Base-by-base conservation (phyloP, 208 protist species). In the Crithidia fasciculata region DNA sequence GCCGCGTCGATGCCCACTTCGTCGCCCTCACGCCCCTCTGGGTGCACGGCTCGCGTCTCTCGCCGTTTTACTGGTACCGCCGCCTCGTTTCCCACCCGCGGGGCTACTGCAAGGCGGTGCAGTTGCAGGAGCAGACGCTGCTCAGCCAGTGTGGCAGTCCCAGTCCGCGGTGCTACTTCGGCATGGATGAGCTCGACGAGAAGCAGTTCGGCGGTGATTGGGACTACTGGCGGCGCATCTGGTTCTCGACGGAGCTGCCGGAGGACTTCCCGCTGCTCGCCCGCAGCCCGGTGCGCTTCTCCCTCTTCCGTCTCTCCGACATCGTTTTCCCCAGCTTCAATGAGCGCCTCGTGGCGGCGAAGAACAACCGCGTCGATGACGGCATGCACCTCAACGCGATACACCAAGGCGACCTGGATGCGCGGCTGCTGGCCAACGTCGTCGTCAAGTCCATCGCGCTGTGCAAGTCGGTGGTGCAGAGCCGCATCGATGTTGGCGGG, bases 1-100 rank as follows among this genome's bases (percentile, higher is more conserved):
- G 75, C 36, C 78, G 77, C 12, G 86, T 91, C 19, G 89, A 94
- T 41, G 86, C 84, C 12, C 89, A 91, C 63, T 89, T 94, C 62
- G 72, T 91, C 10, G 72, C 72, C 2, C 80, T 94, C 39, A 87
- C 81, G 0, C 89, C 89, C 4, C 76, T 91, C n/a, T 88, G 85
- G 78, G 83, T 90, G 39, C 78, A 84, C 60, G 62, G 61, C 45
- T 82, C 77, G 43, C 76, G 85, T 40, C 72, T 83, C 0, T 94
- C 82, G 41, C 83, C 89, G 7, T 18, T 87, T 28, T 90, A 87
- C 62, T 94, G 85, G 84, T 89, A 87, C 60, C 79, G 89, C 36
- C 75, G 84, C 9, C 53, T 88, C 56, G 59, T 80, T 18, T 59
- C 70, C 43, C 57, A 85, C 69, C 83, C 80, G 15, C 56, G 65